Base-by-base conservation (phyloP, 148 eudicot species). In the Selenicereus undatus region DNA sequence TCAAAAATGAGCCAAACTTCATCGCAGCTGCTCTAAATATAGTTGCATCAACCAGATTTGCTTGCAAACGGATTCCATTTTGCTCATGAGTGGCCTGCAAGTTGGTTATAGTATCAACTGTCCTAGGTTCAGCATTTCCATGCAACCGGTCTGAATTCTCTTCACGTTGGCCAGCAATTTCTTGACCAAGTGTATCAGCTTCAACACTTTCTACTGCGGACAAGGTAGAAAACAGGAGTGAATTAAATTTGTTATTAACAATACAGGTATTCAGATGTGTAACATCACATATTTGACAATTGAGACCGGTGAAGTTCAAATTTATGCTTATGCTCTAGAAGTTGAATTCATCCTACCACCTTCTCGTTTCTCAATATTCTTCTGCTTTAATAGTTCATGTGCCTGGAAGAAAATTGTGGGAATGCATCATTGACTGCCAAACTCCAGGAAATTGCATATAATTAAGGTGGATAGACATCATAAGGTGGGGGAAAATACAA, bases 381-480 rank as follows among this genome's bases (percentile, higher is more conserved):
- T 93, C 87, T 86, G 83, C 89, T 89, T 88, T 80, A 95, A 83
- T 35, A 89, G 52, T 80, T 89, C 90, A 88, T 91, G 92, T 68
- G 99, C 99, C 99, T 95, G 91, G 78, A 87, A 39, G 83, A 76
- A 81, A 78, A 56, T 72, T 29, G 82, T 20, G 66, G 27, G 26
- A 18, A 30, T 76, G 76, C 58, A 76, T 84, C 76, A 83, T 39
- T 73, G 62, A 75, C 81, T 32, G 32, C 69, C 43, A 74, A 82
- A 68, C 48, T 62, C 72, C 72, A 48, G 42, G 39, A 71, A 83
- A 85, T 50, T 78, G 27, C 68, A 27, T 35, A 80, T 24, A 48
- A 35, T 43, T 42, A 54, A 54, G 79, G 68, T 35, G 66, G 68
- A 71, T 75, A 69, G 24, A 30, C 74, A 82, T 9, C 6, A 82